Percentiles rank a stretch among this genome's conserved stretches.
Conservation (phyloP, 345 rosid species). For the Sisymbrium altissimum region DNA sequence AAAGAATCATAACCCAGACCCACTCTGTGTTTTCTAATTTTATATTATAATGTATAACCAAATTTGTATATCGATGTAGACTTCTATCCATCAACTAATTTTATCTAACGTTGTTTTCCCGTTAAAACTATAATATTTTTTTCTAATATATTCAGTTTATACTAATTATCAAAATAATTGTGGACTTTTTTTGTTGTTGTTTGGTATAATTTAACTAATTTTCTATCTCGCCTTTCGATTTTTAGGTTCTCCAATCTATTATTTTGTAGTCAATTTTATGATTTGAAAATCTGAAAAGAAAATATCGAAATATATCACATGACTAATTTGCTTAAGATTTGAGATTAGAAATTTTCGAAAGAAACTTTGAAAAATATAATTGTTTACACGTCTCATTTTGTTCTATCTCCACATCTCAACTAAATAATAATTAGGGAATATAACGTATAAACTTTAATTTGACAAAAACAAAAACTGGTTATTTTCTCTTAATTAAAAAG, state of each 20-base stretch:
- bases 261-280: background rate
- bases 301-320: background rate
- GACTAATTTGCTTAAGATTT: background rate
- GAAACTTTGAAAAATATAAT: background rate
- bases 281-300: no score
- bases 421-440: background rate
- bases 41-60: background rate
- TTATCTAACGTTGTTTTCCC: background rate
- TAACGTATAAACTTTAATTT: background rate
- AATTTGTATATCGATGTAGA: background rate
- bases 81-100: background rate
- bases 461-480: background rate
- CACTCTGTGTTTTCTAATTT: background rate
- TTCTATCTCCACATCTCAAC: background rate
- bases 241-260: background rate
- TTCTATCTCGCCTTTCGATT: background rate
- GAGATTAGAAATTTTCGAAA: background rate
- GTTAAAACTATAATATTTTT: background rate
- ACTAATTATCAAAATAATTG: background rate
- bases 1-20: background rate
- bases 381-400: background rate
- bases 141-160: background rate
- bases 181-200: background rate
- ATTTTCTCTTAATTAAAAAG: background rate
- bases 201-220: background rate